Percentiles rank a stretch among this genome's conserved stretches.
Conservation (phyloP, 805 yeast genomes). For the Brettanomyces bruxellensis region DNA sequence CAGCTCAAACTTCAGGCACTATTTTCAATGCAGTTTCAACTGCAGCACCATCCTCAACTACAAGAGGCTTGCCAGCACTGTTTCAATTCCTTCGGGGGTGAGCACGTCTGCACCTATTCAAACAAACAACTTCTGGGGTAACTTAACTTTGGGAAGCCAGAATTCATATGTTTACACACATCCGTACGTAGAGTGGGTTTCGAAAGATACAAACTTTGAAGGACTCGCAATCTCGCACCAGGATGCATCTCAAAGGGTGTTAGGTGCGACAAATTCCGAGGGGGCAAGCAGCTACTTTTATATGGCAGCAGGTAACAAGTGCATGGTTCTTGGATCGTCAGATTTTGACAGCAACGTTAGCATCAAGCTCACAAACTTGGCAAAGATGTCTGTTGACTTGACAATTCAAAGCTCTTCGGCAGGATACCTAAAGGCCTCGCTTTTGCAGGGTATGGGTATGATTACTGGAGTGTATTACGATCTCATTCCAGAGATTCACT, state of each 20-base stretch:
- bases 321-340: constrained; percentile 45
- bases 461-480: constrained; percentile 39
- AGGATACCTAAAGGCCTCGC: constrained; percentile 34
- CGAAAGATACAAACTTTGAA: constrained; percentile 29
- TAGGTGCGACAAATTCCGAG: constrained; percentile 38
- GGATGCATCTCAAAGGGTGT: constrained; percentile 31
- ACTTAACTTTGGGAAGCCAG: constrained; percentile 50
- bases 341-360: constrained; percentile 32
- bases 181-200: constrained; percentile 57
- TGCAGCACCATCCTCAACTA: constrained; percentile 34
- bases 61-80: constrained; percentile 34
- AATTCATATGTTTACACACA: constrained; percentile 48
- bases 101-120: constrained; percentile 40
- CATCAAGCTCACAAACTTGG: constrained; percentile 37
- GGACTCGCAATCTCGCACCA: constrained; percentile 62
- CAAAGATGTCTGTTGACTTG: constrained; percentile 42
- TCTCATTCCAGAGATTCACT: constrained; percentile 35
- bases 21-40: constrained; percentile 6
- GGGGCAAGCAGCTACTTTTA: constrained; percentile 47
- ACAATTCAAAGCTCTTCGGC: constrained; percentile 27
- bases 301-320: constrained; percentile 47
- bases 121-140: constrained; percentile 72
- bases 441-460: constrained; percentile 57
- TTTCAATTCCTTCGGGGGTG: constrained; percentile 39
- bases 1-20: constrained; percentile 3